Evolutionary conservation across 2,329 filamentous ascomycete genomes (phyloP).

Genomic region (Ilyonectria destructans): DNA sequence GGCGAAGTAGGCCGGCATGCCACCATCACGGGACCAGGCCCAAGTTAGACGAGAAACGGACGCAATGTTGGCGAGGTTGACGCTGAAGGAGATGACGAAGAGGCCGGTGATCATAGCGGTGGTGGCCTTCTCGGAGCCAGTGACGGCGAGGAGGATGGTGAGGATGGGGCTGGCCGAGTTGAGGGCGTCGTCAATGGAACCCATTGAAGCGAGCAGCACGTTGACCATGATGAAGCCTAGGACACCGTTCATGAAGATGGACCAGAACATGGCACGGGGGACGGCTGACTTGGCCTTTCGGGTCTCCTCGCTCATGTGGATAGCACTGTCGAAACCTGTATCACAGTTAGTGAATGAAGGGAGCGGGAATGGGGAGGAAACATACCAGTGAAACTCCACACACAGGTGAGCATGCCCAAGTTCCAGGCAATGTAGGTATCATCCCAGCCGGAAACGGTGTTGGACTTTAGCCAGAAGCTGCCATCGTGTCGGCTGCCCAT

Average conservation of each 20-base stretch:
- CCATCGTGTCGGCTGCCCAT: conserved; percentile 44
- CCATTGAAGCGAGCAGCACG: conserved; percentile 47
- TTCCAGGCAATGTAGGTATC: conserved; percentile 47
- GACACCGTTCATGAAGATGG: conserved; percentile 48
- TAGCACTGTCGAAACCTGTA: conserved; percentile 46
- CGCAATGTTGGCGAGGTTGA: conserved; percentile 46
- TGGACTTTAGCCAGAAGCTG: conserved; percentile 43
- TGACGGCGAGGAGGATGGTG: conserved; percentile 40
- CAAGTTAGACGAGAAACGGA: conserved; percentile 46
- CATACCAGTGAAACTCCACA: conserved; percentile 48
- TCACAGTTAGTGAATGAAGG: not conserved
- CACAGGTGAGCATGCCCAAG: conserved; percentile 46
- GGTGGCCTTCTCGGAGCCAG: conserved; percentile 40
- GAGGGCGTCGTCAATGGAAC: conserved; percentile 45
- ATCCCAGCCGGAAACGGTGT: conserved; percentile 44
- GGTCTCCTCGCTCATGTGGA: conserved; percentile 48
- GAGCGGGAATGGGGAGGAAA: fast-evolving
- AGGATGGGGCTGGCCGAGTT: conserved; percentile 43
- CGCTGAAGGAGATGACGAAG: conserved; percentile 46
- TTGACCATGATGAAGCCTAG: conserved; percentile 50
- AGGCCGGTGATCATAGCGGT: conserved; percentile 47
- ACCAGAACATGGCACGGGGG: conserved; percentile 48
- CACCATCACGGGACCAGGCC: conserved; percentile 48
- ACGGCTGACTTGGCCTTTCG: conserved; percentile 47
- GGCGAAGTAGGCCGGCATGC: conserved; percentile 46